Conservation (phyloP, 805 yeast species). For the Nakazawaea wickerhamii region DNA sequence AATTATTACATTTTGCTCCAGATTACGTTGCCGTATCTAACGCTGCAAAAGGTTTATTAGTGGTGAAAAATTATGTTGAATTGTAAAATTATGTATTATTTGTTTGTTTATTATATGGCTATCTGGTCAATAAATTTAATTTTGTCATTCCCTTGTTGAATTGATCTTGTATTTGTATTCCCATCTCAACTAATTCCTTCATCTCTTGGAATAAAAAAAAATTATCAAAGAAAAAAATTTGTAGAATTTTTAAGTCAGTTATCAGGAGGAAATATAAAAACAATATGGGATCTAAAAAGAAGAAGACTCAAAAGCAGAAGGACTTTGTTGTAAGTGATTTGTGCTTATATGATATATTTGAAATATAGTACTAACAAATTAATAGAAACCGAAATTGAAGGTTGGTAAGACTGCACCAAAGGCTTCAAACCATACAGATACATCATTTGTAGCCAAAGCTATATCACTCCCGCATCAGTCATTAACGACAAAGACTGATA, state of each 20-base stretch:
- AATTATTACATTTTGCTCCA: constrained; percentile 65
- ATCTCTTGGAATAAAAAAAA: background rate
- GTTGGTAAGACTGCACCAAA: constrained; percentile 81
- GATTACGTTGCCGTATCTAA: constrained; percentile 61
- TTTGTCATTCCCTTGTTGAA: background rate
- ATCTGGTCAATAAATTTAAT: too few species aligned
- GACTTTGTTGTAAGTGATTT: constrained; percentile 46
- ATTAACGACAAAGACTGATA: constrained; percentile 16
- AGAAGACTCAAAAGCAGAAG: constrained; percentile 59
- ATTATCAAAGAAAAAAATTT: background rate
- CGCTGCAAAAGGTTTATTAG: constrained; percentile 61
- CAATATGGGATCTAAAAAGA: constrained; percentile 47
- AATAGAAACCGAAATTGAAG: constrained; percentile 63
- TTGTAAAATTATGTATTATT: constrained; percentile 21
- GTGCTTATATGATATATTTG: background rate
- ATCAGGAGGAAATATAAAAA: background rate
- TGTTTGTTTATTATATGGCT: too few species aligned
- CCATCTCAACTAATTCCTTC: background rate
- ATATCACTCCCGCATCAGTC: constrained; percentile 37
- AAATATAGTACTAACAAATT: constrained; percentile 1
- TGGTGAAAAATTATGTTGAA: constrained; percentile 44
- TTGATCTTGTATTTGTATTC: background rate
- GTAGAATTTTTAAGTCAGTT: background rate
- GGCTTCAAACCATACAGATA: constrained; percentile 75
- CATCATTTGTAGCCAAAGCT: constrained; percentile 72